Conservation (phyloP, 805 yeast genomes). For the Barnettozyma vustinii region DNA sequence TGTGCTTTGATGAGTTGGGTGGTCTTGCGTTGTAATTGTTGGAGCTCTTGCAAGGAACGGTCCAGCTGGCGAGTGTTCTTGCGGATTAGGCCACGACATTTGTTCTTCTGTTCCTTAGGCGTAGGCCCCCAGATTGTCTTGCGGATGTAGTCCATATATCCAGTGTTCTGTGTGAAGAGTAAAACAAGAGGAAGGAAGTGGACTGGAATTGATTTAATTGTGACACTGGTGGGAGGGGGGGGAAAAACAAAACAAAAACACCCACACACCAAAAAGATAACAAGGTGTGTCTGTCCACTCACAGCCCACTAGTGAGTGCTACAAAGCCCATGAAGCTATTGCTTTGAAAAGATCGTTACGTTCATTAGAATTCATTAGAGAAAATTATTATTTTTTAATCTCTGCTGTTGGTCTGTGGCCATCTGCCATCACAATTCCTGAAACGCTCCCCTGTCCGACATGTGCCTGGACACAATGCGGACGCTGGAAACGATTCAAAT, state of each 20-base stretch:
- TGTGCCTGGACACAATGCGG: constrained; percentile 9
- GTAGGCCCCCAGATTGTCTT: constrained; percentile 95
- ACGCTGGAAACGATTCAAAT: constrained; percentile 2
- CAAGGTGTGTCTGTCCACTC: too few species aligned
- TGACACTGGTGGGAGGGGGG: not conserved
- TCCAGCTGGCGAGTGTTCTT: constrained; percentile 84
- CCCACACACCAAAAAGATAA: not conserved
- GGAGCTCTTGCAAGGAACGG: constrained; percentile 51
- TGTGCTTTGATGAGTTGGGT: constrained; percentile 67
- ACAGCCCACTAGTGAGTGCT: too few species aligned
- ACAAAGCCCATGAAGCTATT: too few species aligned
- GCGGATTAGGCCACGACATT: constrained; percentile 72
- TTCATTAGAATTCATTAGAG: too few species aligned
- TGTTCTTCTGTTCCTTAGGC: constrained; percentile 79
- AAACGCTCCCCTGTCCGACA: not conserved
- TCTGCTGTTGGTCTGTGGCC: constrained; percentile 6
- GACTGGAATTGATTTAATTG: too few species aligned
- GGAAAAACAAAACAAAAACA: not conserved
- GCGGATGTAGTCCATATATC: constrained; percentile 72
- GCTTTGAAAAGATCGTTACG: too few species aligned
- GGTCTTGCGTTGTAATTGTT: constrained; percentile 69
- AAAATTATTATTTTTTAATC: too few species aligned
- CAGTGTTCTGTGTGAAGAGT: too few species aligned
- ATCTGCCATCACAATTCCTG: constrained; percentile 3
- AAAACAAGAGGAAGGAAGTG: too few species aligned